Percentiles rank a stretch among this genome's conserved stretches.
Conservation (phyloP, 2,329 filamentous ascomycete genomes). For the Aureobasidium pullulans region DNA sequence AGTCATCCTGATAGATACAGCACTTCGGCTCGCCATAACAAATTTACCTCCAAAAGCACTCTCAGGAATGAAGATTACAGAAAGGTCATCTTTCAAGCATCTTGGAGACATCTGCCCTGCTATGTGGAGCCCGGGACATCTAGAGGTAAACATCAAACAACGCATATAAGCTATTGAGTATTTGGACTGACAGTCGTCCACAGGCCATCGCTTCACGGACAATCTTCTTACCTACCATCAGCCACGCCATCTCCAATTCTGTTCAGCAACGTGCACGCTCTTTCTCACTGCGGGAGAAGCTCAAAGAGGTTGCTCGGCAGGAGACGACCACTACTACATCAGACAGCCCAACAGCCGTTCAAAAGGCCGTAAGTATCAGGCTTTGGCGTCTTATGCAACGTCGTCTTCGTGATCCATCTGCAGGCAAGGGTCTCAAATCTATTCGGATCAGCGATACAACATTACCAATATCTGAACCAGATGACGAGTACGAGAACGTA, state of each 20-base stretch:
- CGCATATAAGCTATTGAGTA: too few relatives aligned
- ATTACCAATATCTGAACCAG: background rate
- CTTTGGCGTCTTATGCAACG: constrained; percentile 17
- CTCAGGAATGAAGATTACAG: constrained; percentile 25
- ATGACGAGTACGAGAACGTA: background rate
- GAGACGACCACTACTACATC: background rate
- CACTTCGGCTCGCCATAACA: constrained; percentile 30
- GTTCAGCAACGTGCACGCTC: constrained; percentile 12
- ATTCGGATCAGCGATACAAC: background rate
- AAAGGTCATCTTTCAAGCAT: constrained; percentile 26
- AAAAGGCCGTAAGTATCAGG: constrained; percentile 10
- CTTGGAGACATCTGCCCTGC: constrained; percentile 33
- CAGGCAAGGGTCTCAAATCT: background rate
- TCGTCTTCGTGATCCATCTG: constrained; percentile 1
- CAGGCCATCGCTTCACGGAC: constrained; percentile 29
- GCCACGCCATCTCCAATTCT: constrained; percentile 25
- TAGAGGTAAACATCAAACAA: constrained; percentile 19
- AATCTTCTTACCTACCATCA: constrained; percentile 32
- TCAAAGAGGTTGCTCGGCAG: constrained; percentile 8
- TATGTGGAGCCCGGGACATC: constrained; percentile 33
- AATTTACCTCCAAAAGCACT: constrained; percentile 20
- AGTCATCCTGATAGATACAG: constrained; percentile 24
- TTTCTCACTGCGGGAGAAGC: background rate
- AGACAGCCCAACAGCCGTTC: background rate
- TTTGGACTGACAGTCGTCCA: too few relatives aligned